A percentile compares a stretch with the other conserved stretches of the same genome.
These are phyloP conservation scores for Metarhizium sp. DNA, from an alignment of 2,329 filamentous ascomycete species.

Conservation along the genomic window DNA sequence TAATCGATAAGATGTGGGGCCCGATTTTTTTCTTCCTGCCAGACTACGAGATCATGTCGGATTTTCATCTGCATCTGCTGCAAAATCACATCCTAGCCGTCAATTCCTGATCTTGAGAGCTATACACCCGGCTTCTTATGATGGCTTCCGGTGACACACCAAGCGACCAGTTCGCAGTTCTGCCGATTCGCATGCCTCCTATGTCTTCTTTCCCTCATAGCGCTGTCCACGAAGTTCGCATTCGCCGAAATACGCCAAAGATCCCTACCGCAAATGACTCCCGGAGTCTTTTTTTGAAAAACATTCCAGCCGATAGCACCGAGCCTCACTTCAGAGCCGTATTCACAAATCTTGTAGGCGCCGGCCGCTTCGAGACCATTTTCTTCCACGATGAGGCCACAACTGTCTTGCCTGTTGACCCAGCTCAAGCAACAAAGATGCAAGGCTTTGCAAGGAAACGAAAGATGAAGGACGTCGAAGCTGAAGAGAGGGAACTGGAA, in stretches of 20 bases:
- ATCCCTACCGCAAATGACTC: conserved; percentile 62
- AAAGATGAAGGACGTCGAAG: conserved; percentile 40
- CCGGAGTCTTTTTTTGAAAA: conserved; percentile 83
- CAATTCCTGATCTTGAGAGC: neutral
- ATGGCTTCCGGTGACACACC: conserved; percentile 19
- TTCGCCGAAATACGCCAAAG: conserved; percentile 75
- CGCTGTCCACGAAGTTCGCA: conserved; percentile 74
- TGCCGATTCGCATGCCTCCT: conserved; percentile 58
- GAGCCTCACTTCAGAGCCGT: conserved; percentile 66
- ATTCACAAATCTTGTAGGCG: conserved; percentile 65
- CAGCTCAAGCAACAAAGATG: conserved; percentile 35
- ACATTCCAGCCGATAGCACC: conserved; percentile 77
- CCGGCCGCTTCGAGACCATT: conserved; percentile 69
- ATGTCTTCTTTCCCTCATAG: conserved; percentile 51
- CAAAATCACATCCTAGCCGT: neutral
- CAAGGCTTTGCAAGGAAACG: conserved; percentile 30
- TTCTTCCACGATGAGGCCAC: conserved; percentile 59
- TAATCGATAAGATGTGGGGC: conserved; percentile 4
- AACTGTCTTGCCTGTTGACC: conserved; percentile 30
- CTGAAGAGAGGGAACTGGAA: conserved; percentile 41
- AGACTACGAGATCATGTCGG: neutral
- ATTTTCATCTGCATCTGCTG: neutral
- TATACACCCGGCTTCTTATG: neutral
- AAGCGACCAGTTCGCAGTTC: conserved; percentile 53
- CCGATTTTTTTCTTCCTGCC: neutral